Base-by-base conservation (phyloP, 2,329 filamentous ascomycete genomes). In the Epichloe gansuensis region DNA sequence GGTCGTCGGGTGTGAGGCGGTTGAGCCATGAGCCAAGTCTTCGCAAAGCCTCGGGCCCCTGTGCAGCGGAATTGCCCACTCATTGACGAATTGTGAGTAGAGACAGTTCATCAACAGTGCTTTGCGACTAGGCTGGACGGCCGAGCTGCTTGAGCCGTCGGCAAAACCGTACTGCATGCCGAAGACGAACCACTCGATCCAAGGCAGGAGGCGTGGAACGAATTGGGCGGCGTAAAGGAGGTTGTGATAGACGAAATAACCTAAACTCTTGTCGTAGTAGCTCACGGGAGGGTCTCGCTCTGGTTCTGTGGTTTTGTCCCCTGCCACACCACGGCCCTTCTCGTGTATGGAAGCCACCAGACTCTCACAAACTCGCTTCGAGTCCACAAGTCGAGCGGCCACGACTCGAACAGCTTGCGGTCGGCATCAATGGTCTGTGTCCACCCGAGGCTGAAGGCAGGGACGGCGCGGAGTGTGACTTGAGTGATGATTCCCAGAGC, bases 1-100 rank as follows among this genome's bases (percentile, higher is more conserved):
- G 71, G 60, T 93, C 86, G 17, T 80, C 77, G 49, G 87, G 72
- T 0, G 67, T 65, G 46, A 81, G 70, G 51, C 71, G 73, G 65
- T 83, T 85, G 51, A 98, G 76, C 93, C 93, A 98, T 47, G 87
- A 85, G 41, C 85, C 87, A 12, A 98, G 77, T 9, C 93, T 82
- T 35, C 75, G 78, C 44, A 98, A 80, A 7, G 89, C 91, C 69
- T 96, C 91, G 13, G 91, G 91, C 0, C 93, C 59, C 86, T 85
- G 57, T 82, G 74, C 1, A 98, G 76, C 1, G 93, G 91, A 6
- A 98, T 78, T 0, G 91, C 91, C 93, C 93, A 98, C 67, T 98
- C 93, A 67, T 98, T 96, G 58, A 98, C 93, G 62, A 89, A 95
- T 65, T 98, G 93, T n/a, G 87, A 91, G 74, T 96, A 98, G 5